phyloP scores from a whole-genome alignment of 2,329 filamentous ascomycete species.

The Pyricularia pennisetigena region DNA sequence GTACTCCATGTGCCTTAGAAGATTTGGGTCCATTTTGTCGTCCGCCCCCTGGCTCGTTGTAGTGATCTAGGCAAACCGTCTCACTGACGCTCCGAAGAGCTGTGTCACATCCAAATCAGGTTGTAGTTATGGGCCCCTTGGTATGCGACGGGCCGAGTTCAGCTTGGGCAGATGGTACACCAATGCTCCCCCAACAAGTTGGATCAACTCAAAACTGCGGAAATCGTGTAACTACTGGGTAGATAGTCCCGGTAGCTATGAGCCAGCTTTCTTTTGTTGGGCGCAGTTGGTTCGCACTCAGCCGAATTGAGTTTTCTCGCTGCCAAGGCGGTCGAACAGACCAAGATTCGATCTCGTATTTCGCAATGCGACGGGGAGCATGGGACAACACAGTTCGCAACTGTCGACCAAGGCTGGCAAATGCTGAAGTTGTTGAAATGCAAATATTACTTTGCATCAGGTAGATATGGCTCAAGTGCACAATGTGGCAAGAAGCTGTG shows the following conservation, averaged over 20 bases:
- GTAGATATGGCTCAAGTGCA: background rate
- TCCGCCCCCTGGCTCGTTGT: conserved; percentile 12
- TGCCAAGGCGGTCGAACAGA: background rate
- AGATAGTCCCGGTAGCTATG: background rate
- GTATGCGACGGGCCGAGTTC: background rate
- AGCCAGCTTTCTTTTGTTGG: background rate
- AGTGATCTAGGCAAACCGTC: background rate
- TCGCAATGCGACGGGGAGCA: background rate
- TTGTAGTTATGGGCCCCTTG: background rate
- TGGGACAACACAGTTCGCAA: background rate
- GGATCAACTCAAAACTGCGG: background rate
- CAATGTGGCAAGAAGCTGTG: background rate
- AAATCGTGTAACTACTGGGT: background rate
- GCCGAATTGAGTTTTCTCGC: background rate
- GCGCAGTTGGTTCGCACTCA: background rate
- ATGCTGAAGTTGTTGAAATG: background rate
- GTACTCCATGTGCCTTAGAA: conserved; percentile 27
- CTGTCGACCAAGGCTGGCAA: background rate
- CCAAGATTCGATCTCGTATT: background rate
- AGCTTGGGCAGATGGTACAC: background rate
- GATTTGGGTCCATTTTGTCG: conserved; percentile 24
- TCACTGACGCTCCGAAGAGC: background rate
- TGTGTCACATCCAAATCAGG: background rate
- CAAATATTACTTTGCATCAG: background rate
- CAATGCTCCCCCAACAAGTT: background rate